Base-by-base conservation (phyloP, 192 early-diverging fungal genomes). In the Podila epigama region DNA sequence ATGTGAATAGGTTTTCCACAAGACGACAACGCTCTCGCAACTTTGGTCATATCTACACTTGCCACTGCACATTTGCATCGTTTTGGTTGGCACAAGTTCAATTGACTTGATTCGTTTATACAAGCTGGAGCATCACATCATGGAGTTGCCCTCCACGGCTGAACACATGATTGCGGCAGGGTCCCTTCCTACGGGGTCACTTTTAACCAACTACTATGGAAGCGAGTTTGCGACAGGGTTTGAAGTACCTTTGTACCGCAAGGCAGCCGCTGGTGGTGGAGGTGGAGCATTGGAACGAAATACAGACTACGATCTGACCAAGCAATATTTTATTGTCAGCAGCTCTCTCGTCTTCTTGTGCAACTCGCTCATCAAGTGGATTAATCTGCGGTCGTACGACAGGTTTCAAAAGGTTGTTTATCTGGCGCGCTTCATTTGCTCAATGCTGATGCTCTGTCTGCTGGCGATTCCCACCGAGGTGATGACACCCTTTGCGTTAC, bases 11-110 rank as follows among this genome's bases (percentile, higher is more conserved):
- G 22, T 72, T 13, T 72, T 72, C 29, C 70, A 65, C 39, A 60
- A 65, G 29, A 72, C 70, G 5, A 72, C 70, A 8, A 66, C 63
- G 7, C 63, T 72, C 11, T 72, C 70, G 0, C 70, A 84, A 52
- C 54, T 82, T 16, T 84, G 83, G 83, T 78, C 79, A 1, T 84
- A 84, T 32, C 55, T 84, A 22, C 83, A 84, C 51, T 63, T 84
- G 31, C 83, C 83, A 2, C 60, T 84, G 1, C 83, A 84, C 68
- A 35, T 84, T 6, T 80, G 78, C 22, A 69, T 82, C 53, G 81
- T 84, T 20, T 58, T 81, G 15, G 79, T 84, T 53, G 83, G 83
- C 25, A 82, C 70, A 33, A 63, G 70, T 12, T 42, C 70, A 1
- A 34, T 72, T n/a, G 70, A 72, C 48, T 65, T 72, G 50, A 72